phyloP scores from a whole-genome alignment of 768 basidiomycete genomes.

The Collybia nuda region DNA sequence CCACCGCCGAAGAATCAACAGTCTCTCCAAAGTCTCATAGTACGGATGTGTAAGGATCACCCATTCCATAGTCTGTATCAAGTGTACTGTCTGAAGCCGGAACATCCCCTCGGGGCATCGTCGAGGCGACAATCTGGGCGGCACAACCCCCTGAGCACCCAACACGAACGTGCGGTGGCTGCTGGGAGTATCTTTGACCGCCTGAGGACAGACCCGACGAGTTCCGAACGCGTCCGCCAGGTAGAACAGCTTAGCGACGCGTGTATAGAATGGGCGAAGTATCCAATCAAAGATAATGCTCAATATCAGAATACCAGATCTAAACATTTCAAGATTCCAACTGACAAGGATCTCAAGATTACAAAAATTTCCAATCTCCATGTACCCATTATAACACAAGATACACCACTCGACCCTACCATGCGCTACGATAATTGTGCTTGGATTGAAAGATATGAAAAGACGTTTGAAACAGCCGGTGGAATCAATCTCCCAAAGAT shows the following conservation, averaged over 20 bases:
- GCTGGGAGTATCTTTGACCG: constrained; percentile 62
- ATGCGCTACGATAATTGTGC: constrained; percentile 67
- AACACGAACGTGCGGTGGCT: constrained; percentile 61
- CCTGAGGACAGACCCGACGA: constrained; percentile 39
- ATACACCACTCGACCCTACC: constrained; percentile 68
- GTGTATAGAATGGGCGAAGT: constrained; percentile 74
- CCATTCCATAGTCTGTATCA: constrained; percentile 94
- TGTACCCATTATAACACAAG: constrained; percentile 84
- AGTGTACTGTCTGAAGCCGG: constrained; percentile 69
- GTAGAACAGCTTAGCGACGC: constrained; percentile 64
- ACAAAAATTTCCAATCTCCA: constrained; percentile 48
- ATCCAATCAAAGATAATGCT: constrained; percentile 41
- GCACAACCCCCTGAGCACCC: constrained; percentile 38
- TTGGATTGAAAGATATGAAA: constrained; percentile 66
- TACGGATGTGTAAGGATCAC: constrained; percentile 84
- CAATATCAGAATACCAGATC: constrained; percentile 16
- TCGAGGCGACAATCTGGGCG: constrained; percentile 47
- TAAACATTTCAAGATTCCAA: constrained; percentile 41
- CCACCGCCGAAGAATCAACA: constrained; percentile 43
- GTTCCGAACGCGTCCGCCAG: constrained; percentile 40
- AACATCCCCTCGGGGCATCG: constrained; percentile 13
- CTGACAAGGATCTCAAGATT: constrained; percentile 34
- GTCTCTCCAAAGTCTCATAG: constrained; percentile 61
- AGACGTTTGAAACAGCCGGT: constrained; percentile 62
- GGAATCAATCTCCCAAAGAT: constrained; percentile 87